Conservation (phyloP, 2,329 filamentous ascomycete species). For the Piedraia hortae region DNA sequence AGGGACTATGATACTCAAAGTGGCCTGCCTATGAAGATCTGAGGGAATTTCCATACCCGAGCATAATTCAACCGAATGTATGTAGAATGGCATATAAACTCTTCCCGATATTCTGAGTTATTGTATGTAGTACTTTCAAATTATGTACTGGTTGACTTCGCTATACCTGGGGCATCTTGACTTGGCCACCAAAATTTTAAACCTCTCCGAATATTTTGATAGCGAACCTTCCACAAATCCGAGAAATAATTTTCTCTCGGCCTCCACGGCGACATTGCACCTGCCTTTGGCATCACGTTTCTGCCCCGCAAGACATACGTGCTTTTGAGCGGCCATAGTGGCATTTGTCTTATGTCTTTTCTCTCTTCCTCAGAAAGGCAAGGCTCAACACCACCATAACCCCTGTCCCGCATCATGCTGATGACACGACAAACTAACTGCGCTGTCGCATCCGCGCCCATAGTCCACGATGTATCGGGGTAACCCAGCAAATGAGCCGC, state of each 20-base stretch:
- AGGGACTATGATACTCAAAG: too few species aligned
- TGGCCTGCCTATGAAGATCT: too few species aligned
- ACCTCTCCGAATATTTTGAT: conserved; percentile 17
- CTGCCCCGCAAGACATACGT: conserved; percentile 23
- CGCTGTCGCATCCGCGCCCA: conserved; percentile 25
- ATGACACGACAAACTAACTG: conserved; percentile 24
- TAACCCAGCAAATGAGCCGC: conserved; percentile 31
- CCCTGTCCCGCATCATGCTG: conserved; percentile 21
- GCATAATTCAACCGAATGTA: too few species aligned
- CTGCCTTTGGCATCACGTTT: conserved; percentile 21
- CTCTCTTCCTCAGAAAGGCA: conserved; percentile 13
- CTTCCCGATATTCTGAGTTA: too few species aligned
- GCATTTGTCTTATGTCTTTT: conserved; percentile 14
- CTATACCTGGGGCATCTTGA: too few species aligned
- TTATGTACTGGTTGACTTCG: too few species aligned
- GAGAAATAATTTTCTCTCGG: conserved; percentile 18
- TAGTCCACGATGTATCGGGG: conserved; percentile 32
- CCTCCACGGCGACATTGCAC: conserved; percentile 17
- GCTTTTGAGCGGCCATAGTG: conserved; percentile 19
- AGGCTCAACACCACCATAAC: conserved; percentile 19
- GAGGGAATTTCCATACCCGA: too few species aligned
- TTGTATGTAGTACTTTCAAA: too few species aligned
- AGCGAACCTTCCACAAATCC: conserved; percentile 18
- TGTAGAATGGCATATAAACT: too few species aligned
- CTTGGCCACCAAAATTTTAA: too few species aligned